Evolutionary conservation across 2,329 filamentous ascomycete species (phyloP), one percentile per base, ranked within the genome.

Genomic region (Verruconis gallopava): DNA sequence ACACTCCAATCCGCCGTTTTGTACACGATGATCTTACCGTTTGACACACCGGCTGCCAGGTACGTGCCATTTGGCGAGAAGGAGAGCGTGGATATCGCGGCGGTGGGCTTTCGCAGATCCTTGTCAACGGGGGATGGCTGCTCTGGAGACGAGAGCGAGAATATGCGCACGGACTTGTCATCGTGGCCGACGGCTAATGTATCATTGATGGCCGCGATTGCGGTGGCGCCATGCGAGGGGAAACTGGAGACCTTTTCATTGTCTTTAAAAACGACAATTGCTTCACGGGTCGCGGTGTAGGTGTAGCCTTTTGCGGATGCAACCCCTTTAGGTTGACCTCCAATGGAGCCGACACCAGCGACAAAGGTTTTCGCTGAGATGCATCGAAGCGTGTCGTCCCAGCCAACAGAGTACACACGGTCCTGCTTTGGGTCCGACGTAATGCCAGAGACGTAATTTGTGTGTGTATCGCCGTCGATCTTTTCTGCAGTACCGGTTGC

Each of bases 311-410:
- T 66, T 3, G 76, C 69, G 20, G 70, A 67, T 4, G 73, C 69
- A 30, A 88, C 65, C 28, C 79, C 81, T 60, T 82, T 89, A 2
- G 91, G 91, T 55, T 96, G 91, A 14, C 79, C 80, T 2, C 75
- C 69, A 15, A 93, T 72, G 55, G 81, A 79, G 21, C 71, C 63
- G 1, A 75, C 68, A 38, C 71, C 69, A 43, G 82, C 85, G 4
- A 79, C 71, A 58, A 93, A 95, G 0, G 79, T 83, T 53, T 77
- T 80, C 40, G 79, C 71, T 49, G 93, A 86, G 25, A 93, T 71
- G 34, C 75, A 80, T 47, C 86, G 80, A 25, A 96, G 68, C 1
- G 80, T 85, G 59, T 98, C 91, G 56, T 98, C 91, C 91, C 89
- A 98, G 48, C 80, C 88, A 41, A 89, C 82, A 53, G 80, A 89